Base-by-base conservation (phyloP, 352 stramenopile genomes). In the Blastocystis sp. region DNA sequence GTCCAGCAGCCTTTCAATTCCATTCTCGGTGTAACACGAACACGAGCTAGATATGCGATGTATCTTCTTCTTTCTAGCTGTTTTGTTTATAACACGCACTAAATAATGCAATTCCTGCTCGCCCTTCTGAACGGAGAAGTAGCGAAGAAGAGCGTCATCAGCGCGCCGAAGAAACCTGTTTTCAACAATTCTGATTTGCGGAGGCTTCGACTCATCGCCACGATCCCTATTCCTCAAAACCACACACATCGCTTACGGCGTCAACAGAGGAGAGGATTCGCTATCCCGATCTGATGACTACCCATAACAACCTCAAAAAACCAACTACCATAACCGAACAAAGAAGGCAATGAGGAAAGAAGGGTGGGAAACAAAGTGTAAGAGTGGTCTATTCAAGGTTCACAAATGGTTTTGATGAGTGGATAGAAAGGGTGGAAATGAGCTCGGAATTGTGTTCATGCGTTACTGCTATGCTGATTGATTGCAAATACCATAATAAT, bases 51-150 rank as follows among this genome's bases (percentile, higher is more conserved):
- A 61, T 7, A 48, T 11, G 14, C 67, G 38, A 2, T 34, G 38
- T 5, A 34, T 7, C 21, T 48, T 52, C 48, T 60, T 77, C 67
- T 60, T 56, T n/a, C 38, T 56, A 19, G 67, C 28, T 60, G n/a
- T 21, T 21, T 77, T 77, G 41, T 59, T 59, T 14, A 77, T 77
- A 11, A 77, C 67, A 14, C 67, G 67, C 43, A 77, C 67, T 7
- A 60, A 11, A 59, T 56, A 77, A 14, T 77, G 3, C 14, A 23
- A 28, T 2, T 14, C 3, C 40, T 21, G 56, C 17, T n/a, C 48
- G 48, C 60, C n/a, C 21, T 38, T 56, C 17, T 23, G 7, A 34
- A 77, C 43, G 38, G 41, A 17, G n/a, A 77, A 10, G 52, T 77
- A 40, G n/a, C 67, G 67, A 40, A 56, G 21, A 21, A 77, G 17